A percentile compares a stretch with the other conserved stretches of the same genome.
These are phyloP conservation scores for Coniochaeta hoffmannii DNA, from an alignment of 2,329 filamentous ascomycete genomes.

Conservation along the genomic window DNA sequence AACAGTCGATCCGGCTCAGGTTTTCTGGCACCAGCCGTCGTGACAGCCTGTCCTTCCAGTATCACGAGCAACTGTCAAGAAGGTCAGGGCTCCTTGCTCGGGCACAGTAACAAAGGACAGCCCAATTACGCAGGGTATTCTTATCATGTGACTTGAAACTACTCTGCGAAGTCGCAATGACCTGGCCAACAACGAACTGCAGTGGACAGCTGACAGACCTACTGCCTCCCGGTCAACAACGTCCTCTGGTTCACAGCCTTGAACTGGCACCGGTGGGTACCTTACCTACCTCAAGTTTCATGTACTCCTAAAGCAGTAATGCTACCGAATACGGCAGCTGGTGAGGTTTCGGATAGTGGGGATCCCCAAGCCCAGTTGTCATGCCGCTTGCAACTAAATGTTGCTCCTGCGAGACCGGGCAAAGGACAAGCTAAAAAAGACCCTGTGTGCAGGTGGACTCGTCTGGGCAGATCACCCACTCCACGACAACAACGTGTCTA, in stretches of 20 bases:
- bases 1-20: not conserved
- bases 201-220: not conserved
- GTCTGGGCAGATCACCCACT: no score
- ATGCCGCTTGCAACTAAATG: no score
- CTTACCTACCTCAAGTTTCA: not conserved
- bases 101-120: not conserved
- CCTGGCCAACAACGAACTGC: not conserved
- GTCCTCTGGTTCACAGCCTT: not conserved
- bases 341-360: not conserved
- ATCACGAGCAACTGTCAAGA: not conserved
- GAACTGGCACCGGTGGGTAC: not conserved
- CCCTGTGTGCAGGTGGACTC: not conserved
- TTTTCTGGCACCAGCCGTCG: not conserved
- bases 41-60: no score
- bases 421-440: no score
- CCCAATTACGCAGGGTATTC: not conserved
- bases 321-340: not conserved
- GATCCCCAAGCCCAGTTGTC: slow-evolving; percentile 9
- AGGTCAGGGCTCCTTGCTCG: not conserved
- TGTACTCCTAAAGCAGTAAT: not conserved
- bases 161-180: no score
- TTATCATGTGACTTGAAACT: not conserved
- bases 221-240: no score
- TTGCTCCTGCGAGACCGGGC: not conserved
- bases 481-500: no score